Base-by-base conservation (phyloP, 495 filamentous ascomycete species). In the Neurospora tetrasperma region DNA sequence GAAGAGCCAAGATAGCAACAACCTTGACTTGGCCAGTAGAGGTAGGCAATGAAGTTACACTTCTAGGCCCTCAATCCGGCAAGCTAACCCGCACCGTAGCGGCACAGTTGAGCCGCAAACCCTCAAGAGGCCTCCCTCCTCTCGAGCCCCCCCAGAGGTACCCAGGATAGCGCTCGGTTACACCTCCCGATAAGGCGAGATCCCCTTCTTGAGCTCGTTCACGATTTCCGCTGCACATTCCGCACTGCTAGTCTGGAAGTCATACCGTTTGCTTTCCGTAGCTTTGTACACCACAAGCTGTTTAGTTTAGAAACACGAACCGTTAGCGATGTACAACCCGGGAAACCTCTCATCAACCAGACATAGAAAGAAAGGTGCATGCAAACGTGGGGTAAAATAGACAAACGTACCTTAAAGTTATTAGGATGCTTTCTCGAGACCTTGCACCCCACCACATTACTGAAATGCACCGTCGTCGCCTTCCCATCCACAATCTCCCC, bases 221-320 rank as follows among this genome's bases (percentile, higher is more conserved):
- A 98, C 94, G 79, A 99, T 93, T 79, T 96, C 93, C 38, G 87
- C 85, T n/a, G 95, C 95, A 78, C 96, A 93, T 40, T 89, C 87
- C 2, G 86, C 84, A 77, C 87, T 94, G 74, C 86, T 88, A 16
- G 95, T 93, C 81, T 98, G 95, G 83, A 98, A 99, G 78, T 99
- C 96, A 83, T 99, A 99, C 74, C 94, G 85, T 84, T 99, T 98
- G 76, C 90, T 92, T 80, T 97, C 94, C 23, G 91, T 91, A 48
- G 90, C 92, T 74, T 91, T 90, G 72, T 90, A 91, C 40, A 97
- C 91, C 68, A 95, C 86, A 7, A 97, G 86, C 88, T 89, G 72
- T 38, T 16, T 23, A 3, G 42, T 23, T 35, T 18, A 20, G 0
- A 27, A 12, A 69, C 12, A 12, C 42, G 14, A 59, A 12, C 20